Percentiles rank a stretch among this genome's conserved stretches.
Conservation (phyloP, 2,329 filamentous ascomycete species). For the Beauveria sp. region DNA sequence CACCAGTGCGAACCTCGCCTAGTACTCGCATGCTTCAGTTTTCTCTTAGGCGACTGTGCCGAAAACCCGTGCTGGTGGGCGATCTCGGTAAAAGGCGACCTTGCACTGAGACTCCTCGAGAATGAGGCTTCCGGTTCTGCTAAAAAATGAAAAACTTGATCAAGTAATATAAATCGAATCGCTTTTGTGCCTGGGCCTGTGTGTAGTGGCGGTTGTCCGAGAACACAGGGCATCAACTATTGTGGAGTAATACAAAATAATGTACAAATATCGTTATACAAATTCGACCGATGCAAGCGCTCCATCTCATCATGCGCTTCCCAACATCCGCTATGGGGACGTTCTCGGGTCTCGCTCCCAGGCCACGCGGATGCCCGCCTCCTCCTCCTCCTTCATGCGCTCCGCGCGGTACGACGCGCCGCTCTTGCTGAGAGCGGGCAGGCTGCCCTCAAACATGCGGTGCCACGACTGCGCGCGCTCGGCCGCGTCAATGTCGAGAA, state of each 20-base stretch:
- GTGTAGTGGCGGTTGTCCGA: background rate
- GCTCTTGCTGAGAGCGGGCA: slow-evolving; percentile 34
- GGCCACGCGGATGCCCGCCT: slow-evolving; percentile 38
- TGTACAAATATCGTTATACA: slow-evolving; percentile 1
- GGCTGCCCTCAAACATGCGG: slow-evolving; percentile 33
- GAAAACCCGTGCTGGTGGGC: too few relatives aligned
- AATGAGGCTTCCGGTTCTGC: too few relatives aligned
- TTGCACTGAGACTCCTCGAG: too few relatives aligned
- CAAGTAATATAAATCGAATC: background rate
- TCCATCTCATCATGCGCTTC: background rate
- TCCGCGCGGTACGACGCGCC: slow-evolving; percentile 52
- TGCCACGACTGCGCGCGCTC: slow-evolving; percentile 38
- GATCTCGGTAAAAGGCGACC: too few relatives aligned
- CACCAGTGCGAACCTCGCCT: too few relatives aligned
- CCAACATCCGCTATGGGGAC: too few relatives aligned
- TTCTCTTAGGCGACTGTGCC: too few relatives aligned
- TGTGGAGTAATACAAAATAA: slow-evolving; percentile 5
- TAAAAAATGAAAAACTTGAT: background rate
- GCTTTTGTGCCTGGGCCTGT: background rate
- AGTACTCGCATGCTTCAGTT: too few relatives aligned
- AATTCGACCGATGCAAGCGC: background rate
- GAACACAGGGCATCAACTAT: background rate
- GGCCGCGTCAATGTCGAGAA: slow-evolving; percentile 33
- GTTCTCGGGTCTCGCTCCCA: slow-evolving; percentile 26
- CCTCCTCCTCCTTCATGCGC: slow-evolving; percentile 44